phyloP scores from a whole-genome alignment of 768 basidiomycete genomes.

The Piloderma croceum region DNA sequence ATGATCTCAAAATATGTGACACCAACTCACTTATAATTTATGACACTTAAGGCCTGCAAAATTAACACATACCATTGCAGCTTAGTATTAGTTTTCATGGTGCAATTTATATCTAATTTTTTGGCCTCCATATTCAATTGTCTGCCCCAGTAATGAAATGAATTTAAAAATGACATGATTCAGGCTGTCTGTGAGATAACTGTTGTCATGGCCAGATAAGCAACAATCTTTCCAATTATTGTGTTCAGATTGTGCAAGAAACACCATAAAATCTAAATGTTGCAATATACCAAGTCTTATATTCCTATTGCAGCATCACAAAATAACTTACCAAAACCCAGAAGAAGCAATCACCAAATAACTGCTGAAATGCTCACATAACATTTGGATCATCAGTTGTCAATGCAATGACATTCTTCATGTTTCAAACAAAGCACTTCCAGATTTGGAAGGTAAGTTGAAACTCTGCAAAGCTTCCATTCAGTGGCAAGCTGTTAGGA shows the following conservation, averaged over 20 bases:
- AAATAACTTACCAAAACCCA: too few species aligned
- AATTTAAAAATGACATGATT: conserved; percentile 28
- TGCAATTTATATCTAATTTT: conserved; percentile 9
- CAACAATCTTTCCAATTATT: conserved; percentile 23
- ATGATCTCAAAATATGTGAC: too few species aligned
- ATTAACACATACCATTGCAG: conserved; percentile 21
- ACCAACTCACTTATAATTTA: conserved; percentile 3
- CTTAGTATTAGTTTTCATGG: conserved; percentile 21
- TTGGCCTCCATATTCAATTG: conserved; percentile 19
- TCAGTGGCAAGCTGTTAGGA: too few species aligned
- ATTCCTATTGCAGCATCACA: too few species aligned
- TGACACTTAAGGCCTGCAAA: conserved; percentile 19
- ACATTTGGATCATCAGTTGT: conserved; percentile 29
- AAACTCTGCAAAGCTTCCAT: too few species aligned
- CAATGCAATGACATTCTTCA: conserved; percentile 16
- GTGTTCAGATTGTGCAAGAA: conserved; percentile 29
- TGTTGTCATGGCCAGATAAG: conserved; percentile 18
- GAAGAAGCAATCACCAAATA: conserved; percentile 15
- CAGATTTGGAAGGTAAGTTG: too few species aligned
- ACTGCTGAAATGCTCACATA: conserved; percentile 22
- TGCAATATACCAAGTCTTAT: not conserved
- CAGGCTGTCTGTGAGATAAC: conserved; percentile 13
- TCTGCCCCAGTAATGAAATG: conserved; percentile 31
- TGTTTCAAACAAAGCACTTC: too few species aligned
- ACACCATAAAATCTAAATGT: conserved; percentile 20